phyloP scores from a whole-genome alignment of 2,329 filamentous ascomycete species.

The Trichoderma pleuroti region DNA sequence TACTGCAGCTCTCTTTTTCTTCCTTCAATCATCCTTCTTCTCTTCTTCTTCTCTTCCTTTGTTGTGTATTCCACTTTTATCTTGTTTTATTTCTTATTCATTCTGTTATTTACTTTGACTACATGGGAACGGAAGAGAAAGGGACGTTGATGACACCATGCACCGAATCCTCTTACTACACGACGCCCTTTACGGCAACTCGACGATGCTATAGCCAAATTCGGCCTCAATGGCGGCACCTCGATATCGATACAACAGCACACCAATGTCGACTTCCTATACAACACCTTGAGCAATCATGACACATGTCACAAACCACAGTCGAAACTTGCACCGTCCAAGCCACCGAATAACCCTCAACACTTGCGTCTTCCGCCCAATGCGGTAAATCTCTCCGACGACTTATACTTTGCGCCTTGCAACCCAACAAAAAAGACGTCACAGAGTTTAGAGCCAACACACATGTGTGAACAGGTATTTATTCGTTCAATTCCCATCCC shows the following conservation, averaged over 20 bases:
- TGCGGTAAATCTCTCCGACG: neutral
- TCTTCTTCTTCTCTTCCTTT: neutral
- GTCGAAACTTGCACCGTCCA: neutral
- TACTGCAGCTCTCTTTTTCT: neutral
- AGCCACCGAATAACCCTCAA: neutral
- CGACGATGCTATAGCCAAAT: neutral
- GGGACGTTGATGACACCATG: neutral
- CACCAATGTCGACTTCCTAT: neutral
- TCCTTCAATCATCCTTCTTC: neutral
- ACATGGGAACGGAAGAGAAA: neutral
- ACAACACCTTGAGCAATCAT: neutral
- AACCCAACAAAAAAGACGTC: neutral
- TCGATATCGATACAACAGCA: neutral
- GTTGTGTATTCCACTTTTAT: neutral
- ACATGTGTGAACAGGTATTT: neutral
- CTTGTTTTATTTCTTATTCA: neutral
- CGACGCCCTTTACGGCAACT: neutral
- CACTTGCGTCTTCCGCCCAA: neutral
- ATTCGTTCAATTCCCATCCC: slow-evolving; percentile 9
- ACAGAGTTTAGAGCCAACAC: neutral
- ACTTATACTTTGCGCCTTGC: neutral
- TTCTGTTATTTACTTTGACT: no score
- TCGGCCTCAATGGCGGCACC: neutral
- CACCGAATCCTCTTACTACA: neutral
- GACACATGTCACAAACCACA: neutral